Percentiles rank a stretch among this genome's conserved stretches.
Evolutionary conservation across 2,329 filamentous ascomycete species (phyloP).

Genomic region (Curvularia sp.): DNA sequence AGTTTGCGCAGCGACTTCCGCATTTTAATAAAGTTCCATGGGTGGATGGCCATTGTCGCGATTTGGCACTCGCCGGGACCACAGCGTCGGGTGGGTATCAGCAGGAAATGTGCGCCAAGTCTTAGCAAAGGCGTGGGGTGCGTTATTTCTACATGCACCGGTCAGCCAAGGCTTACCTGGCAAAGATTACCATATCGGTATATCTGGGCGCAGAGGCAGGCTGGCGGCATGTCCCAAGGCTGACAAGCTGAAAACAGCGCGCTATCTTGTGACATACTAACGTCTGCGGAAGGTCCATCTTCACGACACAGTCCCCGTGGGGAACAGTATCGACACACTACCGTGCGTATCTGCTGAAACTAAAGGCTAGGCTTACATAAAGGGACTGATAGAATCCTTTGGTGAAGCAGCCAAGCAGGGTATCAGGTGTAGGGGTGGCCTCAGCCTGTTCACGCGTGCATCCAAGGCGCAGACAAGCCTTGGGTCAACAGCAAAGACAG

Average conservation of each 20-base stretch:
- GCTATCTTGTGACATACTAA: constrained; percentile 23
- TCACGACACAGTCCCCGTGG: neutral
- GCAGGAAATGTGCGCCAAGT: constrained; percentile 15
- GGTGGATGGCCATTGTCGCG: neutral
- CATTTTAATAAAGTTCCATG: neutral
- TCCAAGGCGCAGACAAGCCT: constrained; percentile 38
- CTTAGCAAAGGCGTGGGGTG: constrained; percentile 24
- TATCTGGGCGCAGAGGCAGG: constrained; percentile 17
- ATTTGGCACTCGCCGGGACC: neutral
- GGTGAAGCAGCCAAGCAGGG: neutral
- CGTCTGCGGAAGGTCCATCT: constrained; percentile 17
- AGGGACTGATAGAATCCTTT: neutral
- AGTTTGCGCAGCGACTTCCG: neutral
- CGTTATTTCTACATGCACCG: constrained; percentile 8
- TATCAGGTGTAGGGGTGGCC: neutral
- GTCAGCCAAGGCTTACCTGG: constrained; percentile 21
- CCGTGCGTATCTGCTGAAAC: constrained; percentile 16
- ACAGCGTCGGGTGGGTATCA: neutral
- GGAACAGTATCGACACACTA: constrained; percentile 12
- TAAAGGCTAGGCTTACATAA: constrained; percentile 10
- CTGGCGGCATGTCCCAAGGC: constrained; percentile 13
- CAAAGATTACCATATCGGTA: constrained; percentile 11
- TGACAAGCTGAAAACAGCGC: constrained; percentile 17
- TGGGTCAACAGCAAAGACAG: constrained; percentile 28
- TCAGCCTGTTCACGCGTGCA: constrained; percentile 12